A percentile compares a stretch with the other conserved stretches of the same genome.
Conservation (phyloP, 805 yeast genomes). For the Hanseniaspora mollemarum region DNA sequence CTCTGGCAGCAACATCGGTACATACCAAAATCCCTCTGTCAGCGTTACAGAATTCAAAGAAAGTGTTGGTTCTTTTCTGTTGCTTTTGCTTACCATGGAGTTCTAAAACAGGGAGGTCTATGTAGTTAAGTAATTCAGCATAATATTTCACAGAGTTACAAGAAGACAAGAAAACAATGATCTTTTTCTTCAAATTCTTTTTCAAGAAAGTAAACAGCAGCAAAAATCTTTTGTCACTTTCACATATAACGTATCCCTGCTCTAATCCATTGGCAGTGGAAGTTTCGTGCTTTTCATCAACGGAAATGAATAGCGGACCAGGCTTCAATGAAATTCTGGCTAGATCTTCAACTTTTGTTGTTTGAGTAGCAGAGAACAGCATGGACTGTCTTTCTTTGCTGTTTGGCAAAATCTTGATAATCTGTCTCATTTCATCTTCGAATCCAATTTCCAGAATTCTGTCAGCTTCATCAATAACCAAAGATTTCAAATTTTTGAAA, state of each 20-base stretch:
- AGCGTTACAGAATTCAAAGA: conserved; percentile 96
- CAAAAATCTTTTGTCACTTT: conserved; percentile 85
- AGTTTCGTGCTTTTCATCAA: conserved; percentile 66
- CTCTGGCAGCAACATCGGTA: conserved; percentile 99
- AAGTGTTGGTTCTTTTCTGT: conserved; percentile 95
- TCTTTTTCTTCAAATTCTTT: conserved; percentile 80
- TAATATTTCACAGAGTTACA: conserved; percentile 96
- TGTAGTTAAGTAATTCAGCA: conserved; percentile 87
- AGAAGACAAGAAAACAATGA: conserved; percentile 88
- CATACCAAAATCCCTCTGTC: conserved; percentile 85
- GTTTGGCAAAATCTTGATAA: conserved; percentile 81
- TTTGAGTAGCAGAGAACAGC: conserved; percentile 98
- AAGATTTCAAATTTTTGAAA: conserved; percentile 85
- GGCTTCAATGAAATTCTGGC: conserved; percentile 91
- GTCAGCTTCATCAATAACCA: conserved; percentile 96
- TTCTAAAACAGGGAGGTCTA: conserved; percentile 92
- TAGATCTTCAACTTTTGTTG: conserved; percentile 95
- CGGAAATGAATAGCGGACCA: conserved; percentile 89
- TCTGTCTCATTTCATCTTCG: conserved; percentile 97
- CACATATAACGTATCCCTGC: conserved; percentile 97
- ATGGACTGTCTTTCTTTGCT: conserved; percentile 81
- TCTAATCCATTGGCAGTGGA: conserved; percentile 96
- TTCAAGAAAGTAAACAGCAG: conserved; percentile 84
- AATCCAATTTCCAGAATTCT: conserved; percentile 94
- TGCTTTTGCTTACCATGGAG: conserved; percentile 97